Conservation (phyloP, 805 yeast genomes). For the Danielozyma ontarioensis region DNA sequence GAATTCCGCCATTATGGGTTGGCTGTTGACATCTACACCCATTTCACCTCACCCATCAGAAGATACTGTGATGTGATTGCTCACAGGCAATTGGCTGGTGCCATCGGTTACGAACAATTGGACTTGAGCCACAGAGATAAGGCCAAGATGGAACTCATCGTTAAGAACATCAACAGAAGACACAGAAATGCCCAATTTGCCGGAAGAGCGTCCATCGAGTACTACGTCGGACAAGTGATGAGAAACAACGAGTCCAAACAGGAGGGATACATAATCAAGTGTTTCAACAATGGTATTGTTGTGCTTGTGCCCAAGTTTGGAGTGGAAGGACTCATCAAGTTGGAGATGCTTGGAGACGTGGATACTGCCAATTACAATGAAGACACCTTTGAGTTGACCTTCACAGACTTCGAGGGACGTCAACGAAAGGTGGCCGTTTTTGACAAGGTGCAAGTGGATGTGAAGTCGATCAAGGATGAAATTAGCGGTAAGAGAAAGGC, state of each 20-base stretch:
- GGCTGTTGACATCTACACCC: constrained; percentile 96
- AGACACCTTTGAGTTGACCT: constrained; percentile 63
- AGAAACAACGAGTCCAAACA: constrained; percentile 73
- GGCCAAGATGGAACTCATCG: constrained; percentile 80
- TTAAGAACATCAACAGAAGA: constrained; percentile 83
- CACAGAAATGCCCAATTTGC: constrained; percentile 99
- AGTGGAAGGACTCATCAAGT: constrained; percentile 84
- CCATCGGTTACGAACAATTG: constrained; percentile 86
- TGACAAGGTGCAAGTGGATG: constrained; percentile 80
- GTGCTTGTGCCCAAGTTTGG: constrained; percentile 95
- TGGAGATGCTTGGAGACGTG: constrained; percentile 68
- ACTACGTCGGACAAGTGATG: constrained; percentile 97
- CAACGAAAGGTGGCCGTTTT: constrained; percentile 61
- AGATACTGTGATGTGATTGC: constrained; percentile 98
- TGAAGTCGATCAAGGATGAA: constrained; percentile 77
- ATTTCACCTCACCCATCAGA: constrained; percentile 97
- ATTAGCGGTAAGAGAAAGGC: constrained; percentile 91
- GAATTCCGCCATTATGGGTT: constrained; percentile 96
- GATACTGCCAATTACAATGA: constrained; percentile 68
- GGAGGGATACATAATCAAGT: constrained; percentile 88
- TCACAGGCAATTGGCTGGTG: constrained; percentile 97
- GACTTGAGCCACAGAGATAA: constrained; percentile 83
- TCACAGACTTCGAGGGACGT: constrained; percentile 43
- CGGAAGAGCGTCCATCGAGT: constrained; percentile 96
- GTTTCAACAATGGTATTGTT: constrained; percentile 91